Percentiles rank a stretch among this genome's conserved stretches.
phyloP scores from a whole-genome alignment of 805 yeast species.

The Sugiyamaella smithiae region DNA sequence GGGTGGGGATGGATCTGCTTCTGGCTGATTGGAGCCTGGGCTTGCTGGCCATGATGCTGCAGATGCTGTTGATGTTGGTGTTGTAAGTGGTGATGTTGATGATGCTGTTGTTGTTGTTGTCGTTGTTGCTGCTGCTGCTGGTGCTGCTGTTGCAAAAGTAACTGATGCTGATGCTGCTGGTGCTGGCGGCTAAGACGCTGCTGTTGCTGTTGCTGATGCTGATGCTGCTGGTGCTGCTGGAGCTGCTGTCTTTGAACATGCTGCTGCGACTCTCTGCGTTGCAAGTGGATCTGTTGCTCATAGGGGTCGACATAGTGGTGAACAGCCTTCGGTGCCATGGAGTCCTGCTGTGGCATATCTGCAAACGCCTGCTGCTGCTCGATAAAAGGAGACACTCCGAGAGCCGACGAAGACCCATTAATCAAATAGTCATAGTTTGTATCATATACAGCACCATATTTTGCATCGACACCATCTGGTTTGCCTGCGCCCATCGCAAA shows the following conservation, averaged over 20 bases:
- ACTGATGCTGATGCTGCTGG: conserved; percentile 1
- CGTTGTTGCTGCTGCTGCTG: conserved; percentile 2
- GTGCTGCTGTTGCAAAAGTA: conserved; percentile 7
- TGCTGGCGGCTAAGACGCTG: conserved; percentile 6
- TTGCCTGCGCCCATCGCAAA: not conserved
- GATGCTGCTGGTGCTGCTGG: conserved; percentile 11
- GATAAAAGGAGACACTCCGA: not conserved
- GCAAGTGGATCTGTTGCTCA: conserved; percentile 4
- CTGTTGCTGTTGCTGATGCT: not conserved
- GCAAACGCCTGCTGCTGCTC: conserved; percentile 1
- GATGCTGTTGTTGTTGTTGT: conserved; percentile 8
- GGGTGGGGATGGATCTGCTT: conserved; percentile 3
- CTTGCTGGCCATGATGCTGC: conserved; percentile 6
- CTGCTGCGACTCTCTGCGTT: conserved; percentile 21
- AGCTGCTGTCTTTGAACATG: conserved; percentile 14
- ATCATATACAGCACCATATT: not conserved
- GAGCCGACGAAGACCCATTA: not conserved
- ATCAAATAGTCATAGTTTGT: conserved; percentile 1
- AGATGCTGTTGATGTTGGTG: conserved; percentile 4
- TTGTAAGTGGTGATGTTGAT: conserved; percentile 8
- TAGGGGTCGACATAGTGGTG: not conserved
- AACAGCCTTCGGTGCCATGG: not conserved
- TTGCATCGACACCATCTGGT: not conserved
- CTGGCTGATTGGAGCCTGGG: conserved; percentile 1
- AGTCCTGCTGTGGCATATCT: not conserved